Percentiles rank a stretch among this genome's conserved stretches.
phyloP scores from a whole-genome alignment of 192 early-diverging fungal species.

The Coemansia aciculifera region DNA sequence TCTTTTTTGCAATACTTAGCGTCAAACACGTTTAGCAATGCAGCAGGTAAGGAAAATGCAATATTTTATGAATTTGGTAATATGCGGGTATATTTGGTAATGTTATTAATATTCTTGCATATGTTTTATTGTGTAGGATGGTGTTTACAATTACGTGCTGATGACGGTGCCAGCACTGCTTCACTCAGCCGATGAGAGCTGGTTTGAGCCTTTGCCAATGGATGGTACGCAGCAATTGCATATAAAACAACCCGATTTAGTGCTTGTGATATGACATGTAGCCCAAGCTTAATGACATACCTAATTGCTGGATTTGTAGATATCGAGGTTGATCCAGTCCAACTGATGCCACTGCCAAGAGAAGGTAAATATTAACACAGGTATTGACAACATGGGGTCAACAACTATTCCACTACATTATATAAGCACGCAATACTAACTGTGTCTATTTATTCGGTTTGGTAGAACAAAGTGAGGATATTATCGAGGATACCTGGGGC shows the following conservation, averaged over 20 bases:
- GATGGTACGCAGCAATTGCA: slow-evolving; percentile 15
- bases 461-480: slow-evolving; percentile 26
- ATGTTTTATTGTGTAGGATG: slow-evolving; percentile 22
- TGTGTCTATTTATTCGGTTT: not conserved
- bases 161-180: slow-evolving; percentile 39
- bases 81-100: not conserved
- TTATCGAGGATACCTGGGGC: slow-evolving; percentile 29
- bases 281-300: not conserved
- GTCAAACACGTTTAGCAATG: not conserved
- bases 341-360: slow-evolving; percentile 46
- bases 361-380: slow-evolving; percentile 20
- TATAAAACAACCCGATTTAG: not conserved
- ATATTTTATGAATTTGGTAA: not conserved
- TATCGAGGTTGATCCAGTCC: slow-evolving; percentile 40
- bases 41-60: not conserved
- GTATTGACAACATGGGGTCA: not conserved
- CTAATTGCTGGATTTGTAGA: slow-evolving; percentile 15
- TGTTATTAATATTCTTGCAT: not conserved
- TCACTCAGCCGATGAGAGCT: slow-evolving; percentile 29
- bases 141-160: slow-evolving; percentile 32
- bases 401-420: not conserved
- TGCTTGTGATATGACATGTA: not conserved
- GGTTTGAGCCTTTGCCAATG: slow-evolving; percentile 40
- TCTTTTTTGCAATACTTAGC: too few species aligned
- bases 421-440: not conserved